phyloP scores from a whole-genome alignment of 2,329 filamentous ascomycete genomes.

The Nannizzia gypsea region DNA sequence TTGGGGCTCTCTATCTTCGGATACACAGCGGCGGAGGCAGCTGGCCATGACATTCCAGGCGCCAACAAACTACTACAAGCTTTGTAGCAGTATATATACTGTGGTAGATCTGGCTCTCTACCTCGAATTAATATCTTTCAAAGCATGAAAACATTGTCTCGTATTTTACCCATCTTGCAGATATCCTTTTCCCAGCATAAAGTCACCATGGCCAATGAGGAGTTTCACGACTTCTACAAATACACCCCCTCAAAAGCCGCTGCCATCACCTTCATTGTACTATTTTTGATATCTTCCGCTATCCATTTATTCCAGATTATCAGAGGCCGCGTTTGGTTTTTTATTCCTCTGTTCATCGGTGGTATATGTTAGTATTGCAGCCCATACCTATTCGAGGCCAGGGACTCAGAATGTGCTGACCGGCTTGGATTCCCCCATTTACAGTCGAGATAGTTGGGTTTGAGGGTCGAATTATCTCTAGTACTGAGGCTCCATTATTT shows the following conservation, averaged over 20 bases:
- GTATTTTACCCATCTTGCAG: neutral
- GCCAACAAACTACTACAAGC: neutral
- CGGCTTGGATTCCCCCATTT: neutral
- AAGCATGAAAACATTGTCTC: neutral
- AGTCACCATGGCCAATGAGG: slow-evolving; percentile 9
- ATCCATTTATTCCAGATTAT: slow-evolving; percentile 32
- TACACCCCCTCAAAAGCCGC: slow-evolving; percentile 34
- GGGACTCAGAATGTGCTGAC: no score
- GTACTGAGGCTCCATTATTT: slow-evolving; percentile 19
- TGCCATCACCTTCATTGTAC: slow-evolving; percentile 32
- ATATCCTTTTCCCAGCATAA: neutral
- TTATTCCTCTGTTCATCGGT: slow-evolving; percentile 22
- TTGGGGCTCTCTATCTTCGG: neutral
- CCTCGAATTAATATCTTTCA: neutral
- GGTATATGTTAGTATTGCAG: slow-evolving; percentile 19
- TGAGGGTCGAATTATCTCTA: slow-evolving; percentile 35
- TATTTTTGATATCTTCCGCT: slow-evolving; percentile 34
- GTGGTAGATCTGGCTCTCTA: neutral
- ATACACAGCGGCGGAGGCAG: neutral
- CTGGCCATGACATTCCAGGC: neutral
- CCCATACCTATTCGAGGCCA: neutral
- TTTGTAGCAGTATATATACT: neutral
- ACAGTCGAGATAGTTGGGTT: slow-evolving; percentile 42
- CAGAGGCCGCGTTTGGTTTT: slow-evolving; percentile 21
- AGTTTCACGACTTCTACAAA: slow-evolving; percentile 19